A percentile compares a stretch with the other conserved stretches of the same genome.
phyloP scores from a whole-genome alignment of 164 flowering plant genomes.

The Vitis vinifera region DNA sequence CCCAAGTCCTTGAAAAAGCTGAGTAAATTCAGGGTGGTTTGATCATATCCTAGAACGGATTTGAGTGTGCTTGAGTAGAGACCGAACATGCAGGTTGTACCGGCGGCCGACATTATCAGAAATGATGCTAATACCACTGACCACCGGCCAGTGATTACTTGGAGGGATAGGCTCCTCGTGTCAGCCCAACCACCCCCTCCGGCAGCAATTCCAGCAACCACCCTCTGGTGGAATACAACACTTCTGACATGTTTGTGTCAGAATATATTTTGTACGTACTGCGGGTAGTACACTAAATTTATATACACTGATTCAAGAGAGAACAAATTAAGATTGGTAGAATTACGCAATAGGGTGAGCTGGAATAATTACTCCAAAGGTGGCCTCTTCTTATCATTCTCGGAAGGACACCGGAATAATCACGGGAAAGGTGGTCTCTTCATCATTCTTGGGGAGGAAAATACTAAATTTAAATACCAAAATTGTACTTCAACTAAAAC shows the following conservation, averaged over 20 bases:
- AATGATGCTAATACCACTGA: conserved; percentile 41
- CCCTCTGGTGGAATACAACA: not conserved
- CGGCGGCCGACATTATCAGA: conserved; percentile 39
- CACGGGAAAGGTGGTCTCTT: no score
- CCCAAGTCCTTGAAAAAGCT: conserved; percentile 49
- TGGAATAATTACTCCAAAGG: no score
- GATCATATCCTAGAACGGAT: conserved; percentile 34
- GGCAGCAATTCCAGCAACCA: conserved; percentile 4
- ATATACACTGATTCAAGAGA: no score
- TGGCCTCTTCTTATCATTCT: no score
- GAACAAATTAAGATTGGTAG: no score
- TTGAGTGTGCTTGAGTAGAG: conserved; percentile 38
- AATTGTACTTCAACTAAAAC: no score
- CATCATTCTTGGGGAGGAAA: no score
- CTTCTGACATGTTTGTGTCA: not conserved
- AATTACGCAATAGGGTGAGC: no score
- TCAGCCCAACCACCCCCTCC: not conserved
- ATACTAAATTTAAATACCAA: no score
- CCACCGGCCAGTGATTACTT: conserved; percentile 37
- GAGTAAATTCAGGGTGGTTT: conserved; percentile 39
- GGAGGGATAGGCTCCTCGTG: conserved; percentile 20
- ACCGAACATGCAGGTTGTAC: conserved; percentile 42
- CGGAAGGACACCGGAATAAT: no score
- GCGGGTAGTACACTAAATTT: no score
- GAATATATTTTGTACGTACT: not conserved